Conservation (phyloP, 805 yeast species). For the Lipomyces yamanashiensis region DNA sequence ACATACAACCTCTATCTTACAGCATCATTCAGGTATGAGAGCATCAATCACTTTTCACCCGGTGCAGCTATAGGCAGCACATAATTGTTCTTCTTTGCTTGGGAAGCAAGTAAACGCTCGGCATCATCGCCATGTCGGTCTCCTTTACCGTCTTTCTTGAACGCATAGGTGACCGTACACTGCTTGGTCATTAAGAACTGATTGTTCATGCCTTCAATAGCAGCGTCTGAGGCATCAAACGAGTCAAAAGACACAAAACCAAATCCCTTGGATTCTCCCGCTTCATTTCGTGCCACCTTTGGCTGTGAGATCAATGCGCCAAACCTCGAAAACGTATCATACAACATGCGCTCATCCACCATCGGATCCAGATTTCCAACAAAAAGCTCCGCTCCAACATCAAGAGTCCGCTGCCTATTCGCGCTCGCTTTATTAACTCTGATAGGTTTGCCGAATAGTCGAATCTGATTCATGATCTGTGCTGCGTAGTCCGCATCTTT, state of each 20-base stretch:
- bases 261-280: slow-evolving; percentile 56
- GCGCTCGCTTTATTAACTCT: slow-evolving; percentile 59
- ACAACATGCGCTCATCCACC: slow-evolving; percentile 63
- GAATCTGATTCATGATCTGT: slow-evolving; percentile 61
- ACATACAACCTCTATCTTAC: not conserved
- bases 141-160: slow-evolving; percentile 60
- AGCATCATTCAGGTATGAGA: not conserved
- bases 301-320: slow-evolving; percentile 64
- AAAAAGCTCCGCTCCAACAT: slow-evolving; percentile 70
- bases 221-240: slow-evolving; percentile 72
- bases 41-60: not conserved
- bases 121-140: slow-evolving; percentile 78
- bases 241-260: slow-evolving; percentile 69
- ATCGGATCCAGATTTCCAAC: slow-evolving; percentile 70
- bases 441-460: slow-evolving; percentile 64
- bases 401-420: slow-evolving; percentile 39
- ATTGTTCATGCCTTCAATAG: slow-evolving; percentile 69
- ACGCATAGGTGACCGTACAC: slow-evolving; percentile 69
- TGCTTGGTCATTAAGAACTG: slow-evolving; percentile 69
- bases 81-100: slow-evolving; percentile 54
- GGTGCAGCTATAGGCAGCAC: slow-evolving; percentile 15
- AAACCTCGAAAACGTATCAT: slow-evolving; percentile 66
- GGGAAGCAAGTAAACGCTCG: slow-evolving; percentile 71
- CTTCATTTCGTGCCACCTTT: slow-evolving; percentile 54
- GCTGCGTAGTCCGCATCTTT: slow-evolving; percentile 74